Percentiles rank a stretch among this genome's conserved stretches.
Conservation (phyloP, 2,329 filamentous ascomycete genomes). For the Ophiostoma angusticollis region DNA sequence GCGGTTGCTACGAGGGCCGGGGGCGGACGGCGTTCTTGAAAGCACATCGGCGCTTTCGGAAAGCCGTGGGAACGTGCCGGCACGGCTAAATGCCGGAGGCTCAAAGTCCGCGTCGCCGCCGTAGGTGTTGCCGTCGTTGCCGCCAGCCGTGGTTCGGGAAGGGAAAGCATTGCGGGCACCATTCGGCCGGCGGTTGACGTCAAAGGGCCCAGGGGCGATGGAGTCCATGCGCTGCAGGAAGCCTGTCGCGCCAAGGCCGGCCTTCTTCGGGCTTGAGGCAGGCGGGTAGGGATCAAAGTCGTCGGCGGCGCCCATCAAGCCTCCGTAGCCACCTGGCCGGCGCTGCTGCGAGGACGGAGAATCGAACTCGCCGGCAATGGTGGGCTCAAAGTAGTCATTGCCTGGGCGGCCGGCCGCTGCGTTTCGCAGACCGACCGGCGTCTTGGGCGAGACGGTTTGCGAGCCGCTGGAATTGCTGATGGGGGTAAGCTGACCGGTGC, state of each 20-base stretch:
- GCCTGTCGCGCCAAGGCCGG: conserved; percentile 15
- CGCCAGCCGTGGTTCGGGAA: conserved; percentile 7
- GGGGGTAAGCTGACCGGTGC: conserved; percentile 48
- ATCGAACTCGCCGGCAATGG: conserved; percentile 30
- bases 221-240: conserved; percentile 51
- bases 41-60: conserved; percentile 26
- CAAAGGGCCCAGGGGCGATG: conserved; percentile 55
- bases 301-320: conserved; percentile 27
- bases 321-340: conserved; percentile 37
- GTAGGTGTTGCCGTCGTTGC: conserved; percentile 23
- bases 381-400: conserved; percentile 33
- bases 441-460: conserved; percentile 50
- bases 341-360: conserved; percentile 26
- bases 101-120: conserved; percentile 31
- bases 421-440: conserved; percentile 30
- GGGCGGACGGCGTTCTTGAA: conserved; percentile 34
- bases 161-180: conserved; percentile 23
- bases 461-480: conserved; percentile 48
- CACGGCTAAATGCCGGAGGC: conserved; percentile 28
- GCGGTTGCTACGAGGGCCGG: conserved; percentile 29
- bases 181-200: conserved; percentile 24
- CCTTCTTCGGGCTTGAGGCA: conserved; percentile 32
- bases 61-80: conserved; percentile 40
- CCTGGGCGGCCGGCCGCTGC: conserved; percentile 24
- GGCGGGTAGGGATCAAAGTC: conserved; percentile 32